Evolutionary conservation across 148 eudicot genomes (phyloP).

Genomic region (Chenopodium formosanum): DNA sequence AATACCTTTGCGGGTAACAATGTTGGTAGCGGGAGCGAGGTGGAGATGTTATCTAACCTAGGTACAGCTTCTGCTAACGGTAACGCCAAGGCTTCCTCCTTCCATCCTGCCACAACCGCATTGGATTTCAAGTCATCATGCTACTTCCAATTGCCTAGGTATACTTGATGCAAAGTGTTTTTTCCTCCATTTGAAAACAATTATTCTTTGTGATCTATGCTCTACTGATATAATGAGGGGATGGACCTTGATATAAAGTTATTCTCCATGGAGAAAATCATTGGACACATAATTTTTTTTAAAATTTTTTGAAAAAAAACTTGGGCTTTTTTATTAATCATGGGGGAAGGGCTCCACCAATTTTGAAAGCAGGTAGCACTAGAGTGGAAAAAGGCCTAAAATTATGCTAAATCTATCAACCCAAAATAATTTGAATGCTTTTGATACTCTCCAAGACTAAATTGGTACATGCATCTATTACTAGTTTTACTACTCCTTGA

Average conservation of each 20-base stretch:
- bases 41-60: conserved; percentile 18
- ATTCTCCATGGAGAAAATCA: conserved; percentile 22
- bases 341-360: conserved; percentile 34
- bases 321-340: conserved; percentile 19
- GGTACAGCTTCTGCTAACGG: conserved; percentile 29
- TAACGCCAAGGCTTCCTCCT: conserved; percentile 49
- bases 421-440: conserved; percentile 19
- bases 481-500: neutral
- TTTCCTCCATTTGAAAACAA: neutral
- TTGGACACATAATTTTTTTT: neutral
- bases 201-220: conserved; percentile 3
- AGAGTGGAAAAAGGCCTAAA: conserved; percentile 25
- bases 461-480: conserved; percentile 16
- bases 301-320: neutral
- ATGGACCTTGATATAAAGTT: conserved; percentile 21
- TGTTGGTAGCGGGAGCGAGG: conserved; percentile 25
- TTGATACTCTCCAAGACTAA: conserved; percentile 21
- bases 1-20: conserved; percentile 36
- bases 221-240: conserved; percentile 21
- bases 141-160: conserved; percentile 87
- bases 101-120: conserved; percentile 49
- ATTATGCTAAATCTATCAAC: conserved; percentile 31
- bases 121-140: conserved; percentile 76
- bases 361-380: conserved; percentile 28
- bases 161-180: conserved; percentile 10